phyloP scores from a whole-genome alignment of 495 filamentous ascomycete species.

The Talaromyces borbonicus region DNA sequence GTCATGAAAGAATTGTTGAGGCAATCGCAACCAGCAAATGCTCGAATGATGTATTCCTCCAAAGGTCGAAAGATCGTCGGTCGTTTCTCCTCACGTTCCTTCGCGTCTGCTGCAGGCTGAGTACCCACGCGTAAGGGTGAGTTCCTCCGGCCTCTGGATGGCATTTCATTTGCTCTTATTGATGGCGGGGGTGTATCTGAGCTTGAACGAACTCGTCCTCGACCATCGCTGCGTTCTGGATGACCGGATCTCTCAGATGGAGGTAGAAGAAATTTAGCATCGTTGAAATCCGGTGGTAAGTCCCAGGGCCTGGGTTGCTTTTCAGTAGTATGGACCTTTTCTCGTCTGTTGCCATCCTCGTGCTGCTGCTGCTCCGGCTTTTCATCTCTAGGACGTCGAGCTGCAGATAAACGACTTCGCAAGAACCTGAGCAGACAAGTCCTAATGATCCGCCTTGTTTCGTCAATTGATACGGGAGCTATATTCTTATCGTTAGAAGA shows the following conservation, averaged over 20 bases:
- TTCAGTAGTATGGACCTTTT: neutral
- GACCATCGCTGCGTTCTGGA: conserved; percentile 14
- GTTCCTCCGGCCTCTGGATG: conserved; percentile 8
- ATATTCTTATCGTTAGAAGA: conserved; percentile 14
- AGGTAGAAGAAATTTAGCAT: neutral
- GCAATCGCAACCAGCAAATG: conserved; percentile 58
- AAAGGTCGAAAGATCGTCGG: conserved; percentile 53
- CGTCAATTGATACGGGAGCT: conserved; percentile 32
- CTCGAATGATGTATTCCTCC: conserved; percentile 63
- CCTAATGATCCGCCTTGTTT: conserved; percentile 42
- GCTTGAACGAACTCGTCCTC: conserved; percentile 18
- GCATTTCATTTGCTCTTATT: conserved; percentile 12
- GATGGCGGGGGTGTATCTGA: conserved; percentile 21
- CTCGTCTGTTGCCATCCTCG: neutral
- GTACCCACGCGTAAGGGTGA: conserved; percentile 1
- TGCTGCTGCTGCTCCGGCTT: neutral
- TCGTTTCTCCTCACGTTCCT: conserved; percentile 9
- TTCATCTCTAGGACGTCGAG: neutral
- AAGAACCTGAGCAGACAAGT: conserved; percentile 44
- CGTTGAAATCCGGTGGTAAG: neutral
- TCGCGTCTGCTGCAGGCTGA: neutral
- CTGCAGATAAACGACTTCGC: conserved; percentile 11
- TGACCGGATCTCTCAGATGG: neutral
- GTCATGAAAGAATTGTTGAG: conserved; percentile 64
- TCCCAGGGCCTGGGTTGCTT: neutral